phyloP scores from a whole-genome alignment of 1,284 basidiomycete genomes.

The Naganishia albida region DNA sequence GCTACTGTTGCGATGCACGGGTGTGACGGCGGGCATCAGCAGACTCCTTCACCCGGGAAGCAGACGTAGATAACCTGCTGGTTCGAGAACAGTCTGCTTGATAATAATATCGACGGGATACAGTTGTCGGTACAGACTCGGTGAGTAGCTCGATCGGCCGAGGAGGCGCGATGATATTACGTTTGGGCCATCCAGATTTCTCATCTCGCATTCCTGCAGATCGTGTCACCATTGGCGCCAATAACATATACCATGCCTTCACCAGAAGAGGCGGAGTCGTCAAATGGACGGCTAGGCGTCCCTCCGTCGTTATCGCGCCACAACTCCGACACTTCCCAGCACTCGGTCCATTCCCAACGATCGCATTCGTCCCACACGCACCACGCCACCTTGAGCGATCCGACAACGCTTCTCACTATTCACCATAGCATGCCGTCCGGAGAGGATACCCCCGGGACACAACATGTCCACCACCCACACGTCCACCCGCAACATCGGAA shows the following conservation, averaged over 20 bases:
- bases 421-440: neutral
- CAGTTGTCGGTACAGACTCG: too few species aligned
- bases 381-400: slow-evolving; percentile 19
- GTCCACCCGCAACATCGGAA: slow-evolving; percentile 31
- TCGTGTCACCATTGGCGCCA: neutral
- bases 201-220: neutral
- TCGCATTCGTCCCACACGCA: slow-evolving; percentile 27
- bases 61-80: too few species aligned
- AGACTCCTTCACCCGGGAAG: too few species aligned
- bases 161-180: neutral
- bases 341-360: slow-evolving; percentile 19
- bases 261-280: neutral
- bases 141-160: too few species aligned
- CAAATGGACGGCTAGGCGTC: neutral
- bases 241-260: too few species aligned
- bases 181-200: neutral
- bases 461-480: slow-evolving; percentile 11
- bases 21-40: too few species aligned
- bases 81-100: too few species aligned
- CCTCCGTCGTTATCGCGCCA: slow-evolving; percentile 15
- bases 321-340: slow-evolving; percentile 19
- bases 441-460: neutral
- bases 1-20: too few species aligned
- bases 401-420: slow-evolving; percentile 1
- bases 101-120: too few species aligned